Conservation (phyloP, 2,329 filamentous ascomycete species). For the Fusarium sp. region DNA sequence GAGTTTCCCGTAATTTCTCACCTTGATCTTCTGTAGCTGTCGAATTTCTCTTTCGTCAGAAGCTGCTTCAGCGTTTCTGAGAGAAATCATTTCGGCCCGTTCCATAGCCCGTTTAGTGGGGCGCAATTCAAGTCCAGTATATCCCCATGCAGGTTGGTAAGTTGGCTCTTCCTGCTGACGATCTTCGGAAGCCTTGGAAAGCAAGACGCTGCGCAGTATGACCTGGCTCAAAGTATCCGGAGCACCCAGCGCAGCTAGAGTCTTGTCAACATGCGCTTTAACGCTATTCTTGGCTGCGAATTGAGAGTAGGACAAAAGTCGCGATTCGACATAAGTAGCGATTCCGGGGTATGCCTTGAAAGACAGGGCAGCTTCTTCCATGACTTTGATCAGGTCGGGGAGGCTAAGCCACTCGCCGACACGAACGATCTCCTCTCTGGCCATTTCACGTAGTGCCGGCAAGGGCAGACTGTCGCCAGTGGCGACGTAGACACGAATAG, state of each 20-base stretch:
- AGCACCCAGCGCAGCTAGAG: background rate
- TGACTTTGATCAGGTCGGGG: background rate
- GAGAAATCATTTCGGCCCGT: background rate
- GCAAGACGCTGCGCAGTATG: background rate
- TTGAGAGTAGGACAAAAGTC: background rate
- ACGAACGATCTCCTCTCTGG: background rate
- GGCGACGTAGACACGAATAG: background rate
- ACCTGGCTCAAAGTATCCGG: background rate
- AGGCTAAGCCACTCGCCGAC: background rate
- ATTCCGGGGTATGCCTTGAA: background rate
- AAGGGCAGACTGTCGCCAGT: background rate
- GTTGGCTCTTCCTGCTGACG: background rate
- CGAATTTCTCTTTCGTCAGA: background rate
- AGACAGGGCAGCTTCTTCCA: background rate
- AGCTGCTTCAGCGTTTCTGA: background rate
- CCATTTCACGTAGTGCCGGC: background rate
- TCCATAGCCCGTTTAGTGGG: background rate
- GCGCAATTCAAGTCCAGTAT: background rate
- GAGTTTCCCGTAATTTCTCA: no score
- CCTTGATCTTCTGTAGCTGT: background rate
- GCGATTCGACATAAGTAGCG: background rate
- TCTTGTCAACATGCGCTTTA: background rate
- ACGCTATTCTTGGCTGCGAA: rapidly evolving
- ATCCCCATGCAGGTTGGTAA: background rate
- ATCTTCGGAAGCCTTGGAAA: background rate